phyloP scores from a whole-genome alignment of 2,329 filamentous ascomycete species.

The Blastomyces parvus region DNA sequence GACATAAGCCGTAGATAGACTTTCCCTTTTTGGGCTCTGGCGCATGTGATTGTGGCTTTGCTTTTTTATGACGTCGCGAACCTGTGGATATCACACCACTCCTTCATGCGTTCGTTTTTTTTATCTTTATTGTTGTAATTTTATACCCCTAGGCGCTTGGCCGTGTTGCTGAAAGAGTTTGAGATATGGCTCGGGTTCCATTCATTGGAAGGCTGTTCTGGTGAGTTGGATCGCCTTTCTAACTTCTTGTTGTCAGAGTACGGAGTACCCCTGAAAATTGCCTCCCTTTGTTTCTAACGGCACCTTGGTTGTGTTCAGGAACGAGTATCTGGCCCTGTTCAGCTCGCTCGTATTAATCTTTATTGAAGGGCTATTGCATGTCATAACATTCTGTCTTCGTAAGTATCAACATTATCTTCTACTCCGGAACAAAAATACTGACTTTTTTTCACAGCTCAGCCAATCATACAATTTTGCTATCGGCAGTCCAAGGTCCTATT shows the following conservation, averaged over 20 bases:
- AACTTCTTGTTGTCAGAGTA: background rate
- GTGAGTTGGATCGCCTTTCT: conserved; percentile 22
- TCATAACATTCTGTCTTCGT: conserved; percentile 84
- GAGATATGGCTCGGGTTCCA: conserved; percentile 46
- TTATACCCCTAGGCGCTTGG: background rate
- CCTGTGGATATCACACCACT: background rate
- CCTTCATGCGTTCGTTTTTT: background rate
- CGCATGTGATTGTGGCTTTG: conserved; percentile 1
- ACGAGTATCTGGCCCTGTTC: conserved; percentile 79
- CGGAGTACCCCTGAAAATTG: background rate
- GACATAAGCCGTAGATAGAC: background rate
- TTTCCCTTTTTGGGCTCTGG: background rate
- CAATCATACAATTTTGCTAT: conserved; percentile 75
- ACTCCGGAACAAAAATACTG: background rate
- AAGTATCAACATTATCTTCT: conserved; percentile 29
- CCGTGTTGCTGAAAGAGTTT: background rate
- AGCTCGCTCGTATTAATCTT: conserved; percentile 74
- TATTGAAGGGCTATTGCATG: conserved; percentile 71
- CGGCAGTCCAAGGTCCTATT: conserved; percentile 71
- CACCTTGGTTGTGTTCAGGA: conserved; percentile 37
- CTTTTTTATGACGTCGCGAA: conserved; percentile 6
- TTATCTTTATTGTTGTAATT: background rate
- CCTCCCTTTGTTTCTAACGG: background rate
- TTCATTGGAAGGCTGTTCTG: conserved; percentile 53
- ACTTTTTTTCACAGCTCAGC: conserved; percentile 47